Percentiles rank a stretch among this genome's conserved stretches.
These are phyloP conservation scores for Vitellaria paradoxa DNA, from an alignment of 179 eudicot genomes.

Conservation along the genomic window DNA sequence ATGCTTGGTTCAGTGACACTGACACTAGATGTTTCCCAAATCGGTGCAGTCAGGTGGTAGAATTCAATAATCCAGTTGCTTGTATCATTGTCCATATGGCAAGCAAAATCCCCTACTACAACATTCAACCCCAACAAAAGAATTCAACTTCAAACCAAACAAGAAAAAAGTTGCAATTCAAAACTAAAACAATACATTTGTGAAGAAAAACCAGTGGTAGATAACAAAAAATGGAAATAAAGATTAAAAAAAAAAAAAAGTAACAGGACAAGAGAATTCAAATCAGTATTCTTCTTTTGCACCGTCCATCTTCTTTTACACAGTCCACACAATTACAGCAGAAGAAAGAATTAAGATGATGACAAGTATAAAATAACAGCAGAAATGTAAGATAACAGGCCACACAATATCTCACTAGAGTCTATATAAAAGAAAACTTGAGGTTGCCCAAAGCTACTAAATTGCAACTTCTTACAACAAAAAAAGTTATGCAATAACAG, in stretches of 20 bases:
- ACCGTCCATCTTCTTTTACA: too few relatives aligned
- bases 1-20: too few relatives aligned
- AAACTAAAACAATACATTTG: neutral
- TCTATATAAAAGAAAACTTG: neutral
- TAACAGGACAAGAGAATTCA: neutral
- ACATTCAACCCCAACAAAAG: neutral
- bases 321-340: neutral
- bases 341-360: neutral
- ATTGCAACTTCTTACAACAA: neutral
- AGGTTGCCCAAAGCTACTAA: neutral
- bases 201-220: neutral
- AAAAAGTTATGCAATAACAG: neutral
- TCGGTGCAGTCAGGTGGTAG: too few relatives aligned
- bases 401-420: neutral
- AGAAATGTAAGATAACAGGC: too few relatives aligned
- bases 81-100: neutral
- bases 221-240: neutral
- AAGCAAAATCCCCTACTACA: neutral
- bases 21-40: too few relatives aligned
- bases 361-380: neutral
- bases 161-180: neutral
- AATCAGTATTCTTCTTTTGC: neutral
- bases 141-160: neutral
- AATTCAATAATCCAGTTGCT: too few relatives aligned
- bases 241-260: too few relatives aligned